A percentile compares a stretch with the other conserved stretches of the same genome.
These are phyloP conservation scores for Penicillium coffeae DNA, from an alignment of 495 filamentous ascomycete genomes.

Conservation along the genomic window DNA sequence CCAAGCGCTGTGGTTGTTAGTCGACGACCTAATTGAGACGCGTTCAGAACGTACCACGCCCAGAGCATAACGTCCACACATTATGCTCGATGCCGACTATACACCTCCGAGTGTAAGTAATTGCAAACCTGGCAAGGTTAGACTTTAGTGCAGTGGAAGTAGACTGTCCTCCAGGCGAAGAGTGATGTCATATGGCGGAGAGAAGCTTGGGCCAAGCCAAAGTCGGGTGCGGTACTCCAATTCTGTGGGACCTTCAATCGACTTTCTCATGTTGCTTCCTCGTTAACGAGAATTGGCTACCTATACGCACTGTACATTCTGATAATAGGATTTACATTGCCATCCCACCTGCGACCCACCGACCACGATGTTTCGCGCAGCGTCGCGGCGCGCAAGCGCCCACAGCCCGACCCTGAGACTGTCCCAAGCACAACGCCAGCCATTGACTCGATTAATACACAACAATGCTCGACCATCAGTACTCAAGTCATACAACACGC, in stretches of 20 bases:
- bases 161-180: not conserved
- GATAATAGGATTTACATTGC: not conserved
- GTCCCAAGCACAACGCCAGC: conserved; percentile 17
- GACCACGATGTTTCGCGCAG: conserved; percentile 32
- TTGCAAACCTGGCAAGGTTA: no score
- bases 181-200: conserved; percentile 32
- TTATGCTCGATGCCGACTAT: conserved; percentile 28
- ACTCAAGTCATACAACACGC: conserved; percentile 9
- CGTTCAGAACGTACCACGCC: conserved; percentile 57
- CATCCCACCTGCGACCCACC: not conserved
- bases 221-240: conserved; percentile 18
- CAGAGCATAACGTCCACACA: conserved; percentile 87
- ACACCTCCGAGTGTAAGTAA: no score
- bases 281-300: not conserved
- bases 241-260: not conserved
- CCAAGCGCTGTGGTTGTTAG: conserved; percentile 42
- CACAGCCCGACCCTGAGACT: conserved; percentile 11
- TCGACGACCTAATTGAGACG: conserved; percentile 3
- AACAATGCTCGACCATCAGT: conserved; percentile 16
- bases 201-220: conserved; percentile 26
- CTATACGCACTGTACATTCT: not conserved
- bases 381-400: conserved; percentile 32
- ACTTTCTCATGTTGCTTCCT: not conserved
- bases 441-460: conserved; percentile 22
- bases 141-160: not conserved